These are phyloP conservation scores for Crassisporium funariophilum DNA, from an alignment of 768 basidiomycete species.

Conservation along the genomic window DNA sequence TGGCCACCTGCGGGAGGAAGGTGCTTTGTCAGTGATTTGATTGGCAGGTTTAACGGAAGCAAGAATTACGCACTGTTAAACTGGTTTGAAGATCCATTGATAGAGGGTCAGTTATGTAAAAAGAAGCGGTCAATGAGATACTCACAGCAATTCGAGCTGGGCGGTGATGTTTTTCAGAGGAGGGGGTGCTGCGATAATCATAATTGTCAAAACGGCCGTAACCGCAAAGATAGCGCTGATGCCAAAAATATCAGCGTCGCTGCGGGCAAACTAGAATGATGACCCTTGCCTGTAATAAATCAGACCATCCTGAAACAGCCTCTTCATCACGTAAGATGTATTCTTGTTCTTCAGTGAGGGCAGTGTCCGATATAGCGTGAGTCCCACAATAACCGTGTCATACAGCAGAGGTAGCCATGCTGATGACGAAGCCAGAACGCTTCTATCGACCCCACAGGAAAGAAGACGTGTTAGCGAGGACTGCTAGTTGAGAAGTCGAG, in stretches of 20 bases:
- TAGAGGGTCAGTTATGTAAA: too few species aligned
- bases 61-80: too few species aligned
- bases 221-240: conserved; percentile 43
- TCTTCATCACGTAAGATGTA: conserved; percentile 37
- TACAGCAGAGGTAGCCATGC: conserved; percentile 50
- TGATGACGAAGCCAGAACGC: conserved; percentile 43
- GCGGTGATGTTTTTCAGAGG: conserved; percentile 47
- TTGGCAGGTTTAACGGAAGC: conserved; percentile 6
- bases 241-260: not conserved
- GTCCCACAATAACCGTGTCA: conserved; percentile 39
- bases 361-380: conserved; percentile 38
- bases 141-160: conserved; percentile 44
- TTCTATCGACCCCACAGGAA: conserved; percentile 30
- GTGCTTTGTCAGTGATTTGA: not conserved
- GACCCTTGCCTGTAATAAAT: conserved; percentile 42
- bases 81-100: too few species aligned
- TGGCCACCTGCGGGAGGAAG: conserved; percentile 42
- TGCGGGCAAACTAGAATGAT: not conserved
- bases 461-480: conserved; percentile 10
- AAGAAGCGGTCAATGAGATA: too few species aligned
- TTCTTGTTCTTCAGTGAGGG: conserved; percentile 31
- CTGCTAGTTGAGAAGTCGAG: not conserved
- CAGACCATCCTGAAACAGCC: conserved; percentile 44
- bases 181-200: conserved; percentile 44
- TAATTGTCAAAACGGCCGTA: conserved; percentile 43